phyloP scores from a whole-genome alignment of 192 early-diverging fungal species.

The Entomortierella beljakovae region DNA sequence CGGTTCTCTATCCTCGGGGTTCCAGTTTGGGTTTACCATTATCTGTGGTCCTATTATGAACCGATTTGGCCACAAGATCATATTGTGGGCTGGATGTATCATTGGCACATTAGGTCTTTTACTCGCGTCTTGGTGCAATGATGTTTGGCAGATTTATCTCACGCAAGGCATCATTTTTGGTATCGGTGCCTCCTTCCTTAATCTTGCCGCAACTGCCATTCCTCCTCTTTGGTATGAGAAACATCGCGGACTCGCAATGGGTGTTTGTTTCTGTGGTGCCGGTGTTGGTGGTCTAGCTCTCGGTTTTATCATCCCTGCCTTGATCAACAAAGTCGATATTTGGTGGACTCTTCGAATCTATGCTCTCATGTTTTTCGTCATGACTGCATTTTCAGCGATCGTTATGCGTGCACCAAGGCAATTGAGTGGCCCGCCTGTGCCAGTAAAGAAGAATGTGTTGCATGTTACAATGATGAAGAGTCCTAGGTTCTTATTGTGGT shows the following conservation, averaged over 20 bases:
- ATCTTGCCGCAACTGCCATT: conserved; percentile 46
- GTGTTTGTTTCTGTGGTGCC: conserved; percentile 51
- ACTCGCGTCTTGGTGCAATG: conserved; percentile 38
- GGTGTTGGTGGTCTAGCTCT: conserved; percentile 52
- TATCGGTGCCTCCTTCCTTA: conserved; percentile 54
- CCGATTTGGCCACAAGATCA: conserved; percentile 37
- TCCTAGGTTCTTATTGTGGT: conserved; percentile 41
- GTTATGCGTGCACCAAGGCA: conserved; percentile 41
- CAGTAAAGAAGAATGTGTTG: conserved; percentile 22
- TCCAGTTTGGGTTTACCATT: conserved; percentile 50
- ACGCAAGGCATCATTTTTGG: conserved; percentile 57
- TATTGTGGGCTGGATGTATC: conserved; percentile 35
- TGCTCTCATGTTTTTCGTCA: conserved; percentile 39
- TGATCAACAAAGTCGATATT: conserved; percentile 44
- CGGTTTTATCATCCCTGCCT: conserved; percentile 21
- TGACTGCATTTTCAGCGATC: conserved; percentile 45
- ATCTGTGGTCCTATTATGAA: conserved; percentile 44
- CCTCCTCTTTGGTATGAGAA: conserved; percentile 54
- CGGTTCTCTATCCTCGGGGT: conserved; percentile 35
- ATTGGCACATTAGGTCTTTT: conserved; percentile 33
- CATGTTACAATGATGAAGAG: conserved; percentile 31
- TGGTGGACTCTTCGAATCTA: conserved; percentile 39
- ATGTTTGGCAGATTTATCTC: conserved; percentile 46
- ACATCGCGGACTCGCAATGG: conserved; percentile 54
- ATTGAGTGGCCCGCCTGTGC: conserved; percentile 20